phyloP scores from a whole-genome alignment of 768 basidiomycete genomes.

The Russula earlei region DNA sequence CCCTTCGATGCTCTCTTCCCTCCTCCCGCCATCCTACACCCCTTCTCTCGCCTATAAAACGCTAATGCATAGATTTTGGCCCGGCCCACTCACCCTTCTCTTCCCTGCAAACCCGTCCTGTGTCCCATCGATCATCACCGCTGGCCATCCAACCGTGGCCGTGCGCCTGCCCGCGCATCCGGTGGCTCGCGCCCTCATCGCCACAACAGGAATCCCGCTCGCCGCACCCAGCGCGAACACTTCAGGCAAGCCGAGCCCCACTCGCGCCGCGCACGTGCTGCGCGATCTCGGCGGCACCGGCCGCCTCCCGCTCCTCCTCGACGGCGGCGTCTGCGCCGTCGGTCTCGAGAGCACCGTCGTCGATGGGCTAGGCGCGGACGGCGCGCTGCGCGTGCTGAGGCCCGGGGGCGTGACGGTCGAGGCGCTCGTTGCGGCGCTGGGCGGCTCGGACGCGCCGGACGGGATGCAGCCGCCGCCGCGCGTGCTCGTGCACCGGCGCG shows the following conservation, averaged over 20 bases:
- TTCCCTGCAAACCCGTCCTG: slow-evolving; percentile 62
- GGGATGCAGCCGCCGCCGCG: slow-evolving; percentile 6
- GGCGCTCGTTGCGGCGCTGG: slow-evolving; percentile 53
- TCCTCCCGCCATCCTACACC: slow-evolving; percentile 58
- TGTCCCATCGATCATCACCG: slow-evolving; percentile 72
- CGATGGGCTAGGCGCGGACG: slow-evolving; percentile 72
- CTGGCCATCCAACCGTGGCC: slow-evolving; percentile 72
- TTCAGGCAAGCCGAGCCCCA: slow-evolving; percentile 91
- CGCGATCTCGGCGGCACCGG: slow-evolving; percentile 65
- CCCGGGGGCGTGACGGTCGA: slow-evolving; percentile 93
- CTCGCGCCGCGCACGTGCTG: slow-evolving; percentile 74
- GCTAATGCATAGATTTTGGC: slow-evolving; percentile 86
- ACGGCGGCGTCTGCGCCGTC: slow-evolving; percentile 85
- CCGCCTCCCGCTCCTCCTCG: slow-evolving; percentile 59
- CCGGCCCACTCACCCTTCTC: slow-evolving; percentile 84
- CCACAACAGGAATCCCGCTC: slow-evolving; percentile 60
- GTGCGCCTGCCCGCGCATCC: slow-evolving; percentile 93
- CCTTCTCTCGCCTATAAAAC: slow-evolving; percentile 57
- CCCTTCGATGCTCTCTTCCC: slow-evolving; percentile 60
- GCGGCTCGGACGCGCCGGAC: slow-evolving; percentile 27
- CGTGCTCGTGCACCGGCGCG: slow-evolving; percentile 72
- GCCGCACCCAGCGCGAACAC: slow-evolving; percentile 95
- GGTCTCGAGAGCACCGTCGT: slow-evolving; percentile 96
- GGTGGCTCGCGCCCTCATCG: slow-evolving; percentile 83
- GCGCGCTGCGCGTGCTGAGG: slow-evolving; percentile 69